Conservation (phyloP, 2,329 filamentous ascomycete species). For the Aureobasidium melanogenum region DNA sequence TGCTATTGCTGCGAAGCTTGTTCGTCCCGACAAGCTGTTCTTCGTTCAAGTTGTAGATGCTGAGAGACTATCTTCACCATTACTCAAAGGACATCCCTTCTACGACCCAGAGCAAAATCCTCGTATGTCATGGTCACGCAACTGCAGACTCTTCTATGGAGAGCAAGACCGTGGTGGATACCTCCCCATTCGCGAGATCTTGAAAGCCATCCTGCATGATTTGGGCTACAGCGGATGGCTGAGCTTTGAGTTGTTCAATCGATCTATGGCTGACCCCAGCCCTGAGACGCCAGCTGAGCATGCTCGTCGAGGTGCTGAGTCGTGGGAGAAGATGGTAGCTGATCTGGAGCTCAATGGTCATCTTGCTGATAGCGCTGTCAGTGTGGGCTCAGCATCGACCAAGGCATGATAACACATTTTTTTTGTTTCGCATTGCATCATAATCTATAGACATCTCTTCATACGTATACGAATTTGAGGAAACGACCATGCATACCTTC, state of each 20-base stretch:
- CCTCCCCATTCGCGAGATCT: conserved; percentile 55
- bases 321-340: conserved; percentile 38
- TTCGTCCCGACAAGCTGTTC: conserved; percentile 49
- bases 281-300: conserved; percentile 46
- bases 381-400: neutral
- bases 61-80: conserved; percentile 49
- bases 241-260: conserved; percentile 62
- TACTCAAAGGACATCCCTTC: conserved; percentile 48
- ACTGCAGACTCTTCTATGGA: conserved; percentile 61
- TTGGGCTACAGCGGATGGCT: conserved; percentile 62
- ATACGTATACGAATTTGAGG: neutral
- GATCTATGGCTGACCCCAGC: conserved; percentile 46
- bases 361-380: neutral
- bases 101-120: conserved; percentile 48
- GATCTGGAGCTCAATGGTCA: conserved; percentile 1
- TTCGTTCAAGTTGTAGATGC: conserved; percentile 72
- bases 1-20: neutral
- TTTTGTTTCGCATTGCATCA: neutral
- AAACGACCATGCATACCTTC: neutral
- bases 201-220: conserved; percentile 52
- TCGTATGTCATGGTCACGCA: conserved; percentile 67
- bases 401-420: neutral
- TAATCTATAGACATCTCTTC: neutral
- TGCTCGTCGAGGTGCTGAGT: conserved; percentile 34
- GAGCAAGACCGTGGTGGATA: conserved; percentile 51